These are phyloP conservation scores for Leccinum rimulosum DNA, from an alignment of 768 basidiomycete genomes.

Conservation along the genomic window DNA sequence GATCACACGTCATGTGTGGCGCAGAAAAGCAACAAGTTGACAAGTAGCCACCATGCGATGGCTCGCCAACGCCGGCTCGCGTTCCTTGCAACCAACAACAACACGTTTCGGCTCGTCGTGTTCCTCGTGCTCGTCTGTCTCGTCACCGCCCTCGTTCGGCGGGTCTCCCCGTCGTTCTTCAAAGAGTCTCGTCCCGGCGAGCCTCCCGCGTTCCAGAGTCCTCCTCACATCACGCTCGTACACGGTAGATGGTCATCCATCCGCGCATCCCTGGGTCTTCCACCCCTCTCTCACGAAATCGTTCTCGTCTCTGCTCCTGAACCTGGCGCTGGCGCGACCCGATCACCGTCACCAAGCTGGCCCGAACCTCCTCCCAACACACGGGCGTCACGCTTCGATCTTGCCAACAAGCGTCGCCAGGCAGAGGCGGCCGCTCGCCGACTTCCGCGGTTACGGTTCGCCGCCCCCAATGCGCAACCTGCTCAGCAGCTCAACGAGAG, in stretches of 20 bases:
- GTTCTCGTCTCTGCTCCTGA: background rate
- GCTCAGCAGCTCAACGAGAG: conserved; percentile 5
- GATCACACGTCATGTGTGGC: background rate
- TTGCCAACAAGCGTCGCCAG: conserved; percentile 13
- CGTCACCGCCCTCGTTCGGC: conserved; percentile 19
- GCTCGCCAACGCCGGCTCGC: conserved; percentile 9
- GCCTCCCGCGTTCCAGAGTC: background rate
- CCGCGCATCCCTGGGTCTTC: conserved; percentile 31
- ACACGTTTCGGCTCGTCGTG: conserved; percentile 12
- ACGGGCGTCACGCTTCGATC: conserved; percentile 25
- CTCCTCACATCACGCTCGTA: conserved; percentile 2
- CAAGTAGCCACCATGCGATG: conserved; percentile 20
- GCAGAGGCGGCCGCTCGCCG: conserved; percentile 9
- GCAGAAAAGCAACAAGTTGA: background rate
- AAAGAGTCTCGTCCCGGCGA: conserved; percentile 6
- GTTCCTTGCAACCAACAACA: conserved; percentile 15
- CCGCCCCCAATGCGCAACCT: conserved; percentile 6
- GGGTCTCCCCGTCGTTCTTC: conserved; percentile 1
- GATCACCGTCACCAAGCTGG: background rate
- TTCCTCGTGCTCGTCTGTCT: conserved; percentile 25
- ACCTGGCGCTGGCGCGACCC: background rate
- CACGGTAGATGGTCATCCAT: conserved; percentile 35
- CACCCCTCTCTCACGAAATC: conserved; percentile 18
- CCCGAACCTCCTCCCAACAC: conserved; percentile 1
- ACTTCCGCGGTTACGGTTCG: conserved; percentile 24